Base-by-base conservation (phyloP, 441 rosid species). In the Aleurites moluccanus region DNA sequence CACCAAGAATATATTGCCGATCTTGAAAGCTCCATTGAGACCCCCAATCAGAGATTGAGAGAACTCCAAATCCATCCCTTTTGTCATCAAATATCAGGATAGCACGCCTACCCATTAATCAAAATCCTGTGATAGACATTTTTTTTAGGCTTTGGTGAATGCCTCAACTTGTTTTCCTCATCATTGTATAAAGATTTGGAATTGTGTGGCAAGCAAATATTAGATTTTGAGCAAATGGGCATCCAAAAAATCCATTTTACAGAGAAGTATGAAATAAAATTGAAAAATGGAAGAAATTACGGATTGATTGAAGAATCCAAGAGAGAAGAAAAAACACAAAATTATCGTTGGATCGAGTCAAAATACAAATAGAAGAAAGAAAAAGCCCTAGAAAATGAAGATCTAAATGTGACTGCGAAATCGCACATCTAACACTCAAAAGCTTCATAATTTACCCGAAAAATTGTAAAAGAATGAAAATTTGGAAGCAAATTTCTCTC, bases 41-140 rank as follows among this genome's bases (percentile, higher is more conserved):
- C 73, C 87, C 97, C 85, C 87, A 82, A 81, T 83, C 84, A 73
- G 82, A 79, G 42, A 90, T 63, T 28, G 90, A 84, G 67, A 86
- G 82, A 62, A 88, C 70, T 10, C 84, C 93, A 59, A 88, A 70
- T 10, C 84, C 93, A 57, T 82, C 90, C 44, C 73, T 77, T 13
- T 77, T 78, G 66, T 92, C 93, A 77, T 88, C 97, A 77, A 88
- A 92, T 64, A 88, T 56, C 72, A 79, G 82, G 67, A 85, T 78
- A 78, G 85, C 88, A 11, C 80, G 77, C 76, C 77, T 86, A 63
- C 83, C 90, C 98, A 92, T 91, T 30, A 35, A 70, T 78, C 76
- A 77, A 77, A 77, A 40, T 33, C 53, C 11, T n/a, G 16, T 3
- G 7, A 18, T 15, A 10, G 15, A 38, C 63, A 40, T 16, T 10